Base-by-base conservation (phyloP, 495 filamentous ascomycete species). In the Penicillium egyptiacum region DNA sequence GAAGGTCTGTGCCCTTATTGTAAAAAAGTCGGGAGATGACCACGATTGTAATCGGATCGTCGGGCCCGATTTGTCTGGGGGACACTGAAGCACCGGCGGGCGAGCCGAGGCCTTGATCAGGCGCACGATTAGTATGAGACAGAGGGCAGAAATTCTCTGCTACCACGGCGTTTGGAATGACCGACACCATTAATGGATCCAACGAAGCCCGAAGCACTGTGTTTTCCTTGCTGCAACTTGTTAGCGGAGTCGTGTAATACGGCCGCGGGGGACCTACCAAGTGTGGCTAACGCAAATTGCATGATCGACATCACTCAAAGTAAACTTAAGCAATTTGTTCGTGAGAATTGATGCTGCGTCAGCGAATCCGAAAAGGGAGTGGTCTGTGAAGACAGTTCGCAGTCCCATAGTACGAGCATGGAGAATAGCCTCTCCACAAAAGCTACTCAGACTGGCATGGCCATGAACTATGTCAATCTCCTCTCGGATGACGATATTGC, bases 211-310 rank as follows among this genome's bases (percentile, higher is more conserved):
- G 83, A 17, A 98, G 85, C 30, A 98, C 94, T 1, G 94, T 98
- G 69, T 98, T 98, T 66, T 98, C 94, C 73, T 98, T 98, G 77
- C 93, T 96, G 49, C 55, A 30, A 44, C 8, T 4, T 7, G 20
- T 56, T 22, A 55, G 61, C 63, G 14, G 19, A 14, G 20, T 40
- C 20, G 14, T 7, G 14, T 7, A n/a, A 23, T 1, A 45, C 10
- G 17, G 11, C 0, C 22, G 39, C 2, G 51, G 28, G 33, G 45
- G 26, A 45, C 41, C 48, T 79, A 94, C 92, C 93, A 97, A 53
- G 94, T 98, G 79, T 98, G 92, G 65, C 90, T 95, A 61, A 98
- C 94, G 60, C 94, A 98, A 52, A 98, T 95, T 35, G 94, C 92
- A 82, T 98, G 94, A 63, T 96, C 94, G 11, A 98, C 92, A 69